phyloP scores from a whole-genome alignment of 805 yeast genomes.

The Wickerhamomyces chaumierensis region DNA sequence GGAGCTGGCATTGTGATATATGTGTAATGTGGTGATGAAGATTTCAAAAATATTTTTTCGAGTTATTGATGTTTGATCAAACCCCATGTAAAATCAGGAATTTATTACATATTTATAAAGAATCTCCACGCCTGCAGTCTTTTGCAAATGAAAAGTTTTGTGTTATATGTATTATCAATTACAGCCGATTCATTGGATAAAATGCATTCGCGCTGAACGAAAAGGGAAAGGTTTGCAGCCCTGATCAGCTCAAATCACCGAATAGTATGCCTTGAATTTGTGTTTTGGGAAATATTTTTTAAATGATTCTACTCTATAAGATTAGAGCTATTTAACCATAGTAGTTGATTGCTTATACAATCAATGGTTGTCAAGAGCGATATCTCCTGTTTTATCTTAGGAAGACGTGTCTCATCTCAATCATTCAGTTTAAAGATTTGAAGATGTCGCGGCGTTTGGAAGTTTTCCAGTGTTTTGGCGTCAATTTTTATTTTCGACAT shows the following conservation, averaged over 20 bases:
- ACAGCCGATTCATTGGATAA: constrained; percentile 14
- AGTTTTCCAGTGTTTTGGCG: no score
- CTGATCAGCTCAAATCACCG: background rate
- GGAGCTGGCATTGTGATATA: constrained; percentile 21
- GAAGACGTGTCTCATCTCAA: no score
- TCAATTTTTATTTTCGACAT: no score
- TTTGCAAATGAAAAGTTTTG: constrained; percentile 2
- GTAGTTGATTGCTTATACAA: background rate
- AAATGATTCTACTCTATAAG: background rate
- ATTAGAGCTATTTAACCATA: background rate
- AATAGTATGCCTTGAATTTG: background rate
- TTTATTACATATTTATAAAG: background rate
- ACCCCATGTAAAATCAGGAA: background rate
- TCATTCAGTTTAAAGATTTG: no score
- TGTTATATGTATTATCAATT: constrained; percentile 16
- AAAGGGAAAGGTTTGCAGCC: background rate
- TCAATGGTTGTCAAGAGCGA: background rate
- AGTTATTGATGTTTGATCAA: background rate
- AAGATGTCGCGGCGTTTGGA: no score
- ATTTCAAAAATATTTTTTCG: background rate
- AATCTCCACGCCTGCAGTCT: background rate
- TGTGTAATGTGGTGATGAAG: background rate
- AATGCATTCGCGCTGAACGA: background rate
- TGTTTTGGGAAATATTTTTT: background rate
- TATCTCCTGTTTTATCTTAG: constrained; percentile 1